phyloP scores from a whole-genome alignment of 2,329 filamentous ascomycete genomes.

The Lecanicillium sp. region DNA sequence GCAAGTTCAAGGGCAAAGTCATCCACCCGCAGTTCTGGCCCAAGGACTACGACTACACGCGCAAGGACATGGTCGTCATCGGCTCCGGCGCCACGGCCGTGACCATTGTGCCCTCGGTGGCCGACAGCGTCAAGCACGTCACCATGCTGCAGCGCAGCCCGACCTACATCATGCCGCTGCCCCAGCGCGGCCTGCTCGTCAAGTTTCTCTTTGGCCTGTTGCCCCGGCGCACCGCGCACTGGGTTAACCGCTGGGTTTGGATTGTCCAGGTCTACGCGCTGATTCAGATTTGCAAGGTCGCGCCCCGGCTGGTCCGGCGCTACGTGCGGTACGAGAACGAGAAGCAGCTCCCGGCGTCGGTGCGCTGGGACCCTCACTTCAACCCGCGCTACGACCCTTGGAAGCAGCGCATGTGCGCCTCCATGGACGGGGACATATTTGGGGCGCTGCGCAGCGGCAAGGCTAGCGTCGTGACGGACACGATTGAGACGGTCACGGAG shows the following conservation, averaged over 20 bases:
- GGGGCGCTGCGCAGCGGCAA: constrained; percentile 28
- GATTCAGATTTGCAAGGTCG: constrained; percentile 39
- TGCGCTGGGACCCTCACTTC: constrained; percentile 47
- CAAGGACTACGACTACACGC: constrained; percentile 53
- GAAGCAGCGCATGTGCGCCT: constrained; percentile 63
- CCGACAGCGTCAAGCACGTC: constrained; percentile 48
- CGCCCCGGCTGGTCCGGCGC: constrained; percentile 36
- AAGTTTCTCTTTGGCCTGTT: constrained; percentile 30
- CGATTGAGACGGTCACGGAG: constrained; percentile 36
- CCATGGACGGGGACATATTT: constrained; percentile 38
- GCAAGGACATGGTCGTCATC: constrained; percentile 58
- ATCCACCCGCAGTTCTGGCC: constrained; percentile 73
- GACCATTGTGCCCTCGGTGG: constrained; percentile 55
- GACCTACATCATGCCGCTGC: constrained; percentile 48
- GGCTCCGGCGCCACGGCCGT: constrained; percentile 62
- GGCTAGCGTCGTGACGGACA: constrained; percentile 34
- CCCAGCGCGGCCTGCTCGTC: constrained; percentile 30
- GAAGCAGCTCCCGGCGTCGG: constrained; percentile 37
- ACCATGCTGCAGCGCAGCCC: constrained; percentile 67
- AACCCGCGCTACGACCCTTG: constrained; percentile 49
- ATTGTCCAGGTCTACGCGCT: constrained; percentile 32
- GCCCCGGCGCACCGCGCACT: constrained; percentile 32
- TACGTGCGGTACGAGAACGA: constrained; percentile 33
- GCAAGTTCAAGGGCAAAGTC: constrained; percentile 30
- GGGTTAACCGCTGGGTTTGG: constrained; percentile 39